phyloP scores from a whole-genome alignment of 129 eudicot species.

The Lactuca sativa region DNA sequence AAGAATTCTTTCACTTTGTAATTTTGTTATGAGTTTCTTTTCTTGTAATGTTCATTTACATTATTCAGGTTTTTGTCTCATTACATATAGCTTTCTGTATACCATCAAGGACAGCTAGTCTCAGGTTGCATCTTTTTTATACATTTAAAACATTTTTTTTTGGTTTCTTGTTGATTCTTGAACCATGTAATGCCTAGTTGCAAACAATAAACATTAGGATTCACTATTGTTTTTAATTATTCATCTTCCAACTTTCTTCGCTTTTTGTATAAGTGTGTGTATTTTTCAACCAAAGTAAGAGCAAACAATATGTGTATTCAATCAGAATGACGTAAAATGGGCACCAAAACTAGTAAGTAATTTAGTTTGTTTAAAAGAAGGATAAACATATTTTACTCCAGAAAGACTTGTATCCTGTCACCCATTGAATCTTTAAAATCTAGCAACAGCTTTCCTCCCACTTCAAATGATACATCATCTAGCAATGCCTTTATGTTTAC shows the following conservation, averaged over 20 bases:
- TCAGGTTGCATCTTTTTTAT: conserved; percentile 28
- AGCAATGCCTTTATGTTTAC: conserved; percentile 74
- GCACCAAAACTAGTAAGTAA: background rate
- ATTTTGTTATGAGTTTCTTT: conserved; percentile 16
- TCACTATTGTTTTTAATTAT: background rate
- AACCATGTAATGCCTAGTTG: conserved; percentile 25
- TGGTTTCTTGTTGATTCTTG: conserved; percentile 21
- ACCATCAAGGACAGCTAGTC: conserved; percentile 34
- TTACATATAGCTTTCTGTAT: conserved; percentile 40
- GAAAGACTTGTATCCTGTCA: conserved; percentile 77
- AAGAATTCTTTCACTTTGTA: conserved; percentile 6
- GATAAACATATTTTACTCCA: conserved; percentile 48
- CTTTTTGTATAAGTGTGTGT: background rate
- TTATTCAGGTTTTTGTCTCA: background rate
- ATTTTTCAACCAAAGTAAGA: background rate
- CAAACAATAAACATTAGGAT: conserved; percentile 20
- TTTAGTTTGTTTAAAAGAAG: background rate
- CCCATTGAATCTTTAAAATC: conserved; percentile 80
- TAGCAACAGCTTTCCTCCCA: conserved; percentile 74
- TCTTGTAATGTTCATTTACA: conserved; percentile 16
- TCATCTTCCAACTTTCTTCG: background rate
- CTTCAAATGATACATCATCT: conserved; percentile 65
- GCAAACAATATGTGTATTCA: background rate
- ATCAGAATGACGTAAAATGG: too few relatives aligned
- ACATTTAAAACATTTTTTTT: conserved; percentile 17